Conservation (phyloP, 2,329 filamentous ascomycete genomes). For the Diaporthe sp. region DNA sequence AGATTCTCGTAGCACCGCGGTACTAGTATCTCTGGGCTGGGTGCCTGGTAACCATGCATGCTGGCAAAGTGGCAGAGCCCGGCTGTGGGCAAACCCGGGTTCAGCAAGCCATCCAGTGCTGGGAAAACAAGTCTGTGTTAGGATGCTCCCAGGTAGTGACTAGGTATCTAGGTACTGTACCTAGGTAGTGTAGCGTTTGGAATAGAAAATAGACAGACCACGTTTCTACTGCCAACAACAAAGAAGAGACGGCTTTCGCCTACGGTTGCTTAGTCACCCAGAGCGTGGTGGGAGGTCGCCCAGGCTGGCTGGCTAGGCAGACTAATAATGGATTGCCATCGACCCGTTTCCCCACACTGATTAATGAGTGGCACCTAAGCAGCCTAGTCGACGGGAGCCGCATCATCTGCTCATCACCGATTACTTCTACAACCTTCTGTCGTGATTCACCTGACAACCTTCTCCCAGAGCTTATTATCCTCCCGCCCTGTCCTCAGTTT, state of each 20-base stretch:
- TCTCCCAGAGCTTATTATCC: not conserved
- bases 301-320: not conserved
- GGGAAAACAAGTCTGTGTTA: not conserved
- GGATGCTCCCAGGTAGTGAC: too few relatives aligned
- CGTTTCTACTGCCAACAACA: not conserved
- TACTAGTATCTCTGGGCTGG: too few relatives aligned
- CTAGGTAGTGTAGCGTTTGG: not conserved
- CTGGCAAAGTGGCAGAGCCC: not conserved
- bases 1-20: not conserved
- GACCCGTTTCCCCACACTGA: conserved; percentile 32
- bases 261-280: conserved; percentile 1
- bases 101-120: not conserved
- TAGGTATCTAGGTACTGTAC: too few relatives aligned
- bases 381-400: conserved; percentile 33
- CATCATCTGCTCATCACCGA: conserved; percentile 39
- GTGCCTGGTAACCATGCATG: not conserved
- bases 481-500: not conserved
- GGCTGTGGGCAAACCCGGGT: not conserved
- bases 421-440: conserved; percentile 39
- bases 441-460: conserved; percentile 34
- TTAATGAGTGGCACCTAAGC: conserved; percentile 27
- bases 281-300: not conserved
- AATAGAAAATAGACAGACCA: not conserved
- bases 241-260: not conserved
- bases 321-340: conserved; percentile 11